These are phyloP conservation scores for Hydnum rufescens DNA, from an alignment of 768 basidiomycete genomes.

Conservation along the genomic window DNA sequence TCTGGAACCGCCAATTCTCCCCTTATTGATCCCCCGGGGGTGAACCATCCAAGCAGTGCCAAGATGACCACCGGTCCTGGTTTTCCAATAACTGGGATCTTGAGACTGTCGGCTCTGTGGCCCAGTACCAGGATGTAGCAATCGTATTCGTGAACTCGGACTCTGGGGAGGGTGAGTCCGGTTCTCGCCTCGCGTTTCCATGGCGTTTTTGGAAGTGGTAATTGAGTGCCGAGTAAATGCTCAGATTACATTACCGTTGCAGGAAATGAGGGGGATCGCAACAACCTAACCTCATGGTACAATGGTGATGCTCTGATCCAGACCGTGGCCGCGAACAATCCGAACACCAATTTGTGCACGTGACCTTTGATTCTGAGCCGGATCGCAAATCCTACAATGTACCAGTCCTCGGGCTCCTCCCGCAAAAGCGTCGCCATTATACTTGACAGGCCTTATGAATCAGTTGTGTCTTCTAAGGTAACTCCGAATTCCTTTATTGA, in stretches of 20 bases:
- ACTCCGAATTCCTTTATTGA: slow-evolving; percentile 46
- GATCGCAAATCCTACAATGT: slow-evolving; percentile 22
- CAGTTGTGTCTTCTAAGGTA: slow-evolving; percentile 17
- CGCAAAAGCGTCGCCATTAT: slow-evolving; percentile 26
- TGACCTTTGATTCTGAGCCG: slow-evolving; percentile 17
- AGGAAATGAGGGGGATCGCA: slow-evolving; percentile 51
- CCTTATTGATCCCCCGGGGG: slow-evolving; percentile 61
- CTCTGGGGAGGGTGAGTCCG: slow-evolving; percentile 43
- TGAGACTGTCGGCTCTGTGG: slow-evolving; percentile 27
- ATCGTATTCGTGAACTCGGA: slow-evolving; percentile 70
- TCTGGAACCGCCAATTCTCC: slow-evolving; percentile 18
- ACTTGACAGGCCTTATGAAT: not conserved
- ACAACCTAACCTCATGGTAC: slow-evolving; percentile 57
- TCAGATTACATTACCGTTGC: slow-evolving; percentile 49
- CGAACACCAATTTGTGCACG: slow-evolving; percentile 25
- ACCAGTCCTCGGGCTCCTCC: slow-evolving; percentile 30
- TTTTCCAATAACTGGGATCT: slow-evolving; percentile 52
- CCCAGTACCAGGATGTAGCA: slow-evolving; percentile 31
- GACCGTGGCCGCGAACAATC: slow-evolving; percentile 40
- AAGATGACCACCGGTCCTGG: slow-evolving; percentile 46
- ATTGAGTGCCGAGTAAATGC: not conserved
- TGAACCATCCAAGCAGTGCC: slow-evolving; percentile 54
- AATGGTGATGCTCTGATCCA: slow-evolving; percentile 48
- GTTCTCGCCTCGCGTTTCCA: not conserved
- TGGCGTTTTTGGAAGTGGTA: not conserved